A percentile compares a stretch with the other conserved stretches of the same genome.
These are phyloP conservation scores for Conticribra guillardii DNA, from an alignment of 108 stramenopile species.

Conservation along the genomic window DNA sequence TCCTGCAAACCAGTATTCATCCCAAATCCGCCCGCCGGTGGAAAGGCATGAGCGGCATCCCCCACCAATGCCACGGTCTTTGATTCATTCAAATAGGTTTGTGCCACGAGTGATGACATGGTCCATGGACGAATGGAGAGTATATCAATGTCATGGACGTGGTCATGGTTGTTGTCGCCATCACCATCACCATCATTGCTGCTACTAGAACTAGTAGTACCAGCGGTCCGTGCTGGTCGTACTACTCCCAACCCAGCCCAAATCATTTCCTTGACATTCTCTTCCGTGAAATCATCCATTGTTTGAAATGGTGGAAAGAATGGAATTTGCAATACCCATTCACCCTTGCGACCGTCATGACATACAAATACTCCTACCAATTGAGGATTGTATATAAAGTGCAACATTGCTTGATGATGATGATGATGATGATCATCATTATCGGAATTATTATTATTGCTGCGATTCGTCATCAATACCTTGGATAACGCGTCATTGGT, in stretches of 20 bases:
- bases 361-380: constrained; percentile 91
- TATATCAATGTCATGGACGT: constrained; percentile 32
- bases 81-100: constrained; percentile 55
- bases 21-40: constrained; percentile 96
- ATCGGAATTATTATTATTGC: neutral
- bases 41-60: constrained; percentile 96
- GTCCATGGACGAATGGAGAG: constrained; percentile 88
- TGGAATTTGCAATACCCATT: constrained; percentile 94
- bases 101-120: constrained; percentile 85
- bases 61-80: constrained; percentile 69
- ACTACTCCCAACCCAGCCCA: constrained; percentile 65
- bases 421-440: constrained; percentile 1
- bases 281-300: constrained; percentile 58
- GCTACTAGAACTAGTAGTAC: neutral
- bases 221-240: no score
- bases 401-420: constrained; percentile 87
- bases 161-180: no score
- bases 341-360: constrained; percentile 74
- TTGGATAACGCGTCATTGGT: constrained; percentile 34
- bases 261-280: constrained; percentile 59
- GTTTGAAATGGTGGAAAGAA: constrained; percentile 93
- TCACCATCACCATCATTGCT: no score
- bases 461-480: constrained; percentile 21
- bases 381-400: constrained; percentile 86
- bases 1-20: constrained; percentile 98